Evolutionary conservation across 2,329 filamentous ascomycete species (phyloP), one percentile per base, ranked within the genome.

Genomic region (Clarireedia paspali): DNA sequence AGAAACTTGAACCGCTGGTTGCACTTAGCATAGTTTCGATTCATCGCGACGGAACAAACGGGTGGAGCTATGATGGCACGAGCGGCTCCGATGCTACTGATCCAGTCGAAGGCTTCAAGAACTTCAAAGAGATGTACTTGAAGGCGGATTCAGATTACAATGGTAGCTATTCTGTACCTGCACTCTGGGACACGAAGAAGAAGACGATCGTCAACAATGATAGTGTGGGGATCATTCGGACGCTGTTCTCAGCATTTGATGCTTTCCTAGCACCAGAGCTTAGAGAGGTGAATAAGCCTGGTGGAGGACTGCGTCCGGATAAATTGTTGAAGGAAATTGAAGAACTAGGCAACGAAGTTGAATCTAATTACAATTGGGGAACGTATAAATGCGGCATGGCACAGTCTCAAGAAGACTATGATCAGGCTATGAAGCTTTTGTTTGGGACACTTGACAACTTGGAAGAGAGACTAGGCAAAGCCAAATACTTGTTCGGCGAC

Each of bases 351-450:
- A 78, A 77, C 50, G 95, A 90, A 89, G 87, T 85, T 36, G 94
- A 95, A 71, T 77, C 83, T 64, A 65, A 71, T 39, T 81, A 87
- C 71, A 87, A 87, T 70, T 85, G 85, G 65, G 83, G 83, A 60
- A 83, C 85, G 42, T 85, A 85, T 73, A 85, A 84, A 72, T 81
- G 83, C 57, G 91, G 91, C 30, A 95, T 95, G 68, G 90, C 91
- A 27, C 89, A 83, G 3, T 87, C 85, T 1, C 87, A 92, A 71
- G 80, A 83, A 60, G 88, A 88, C 1, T 96, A 96, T 71, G 87
- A 94, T 65, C 77, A 80, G 56, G 85, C 88, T 66, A 82, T 95
- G 3, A 53, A 66, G 0, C 69, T 77, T 0, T 79, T 96, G 5
- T 96, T 96, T 69, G 77, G 80, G 56, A 84, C 85, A 0, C 82